Evolutionary conservation across 192 early-diverging fungal genomes (phyloP).

Genomic region (Mortierella claussenii): DNA sequence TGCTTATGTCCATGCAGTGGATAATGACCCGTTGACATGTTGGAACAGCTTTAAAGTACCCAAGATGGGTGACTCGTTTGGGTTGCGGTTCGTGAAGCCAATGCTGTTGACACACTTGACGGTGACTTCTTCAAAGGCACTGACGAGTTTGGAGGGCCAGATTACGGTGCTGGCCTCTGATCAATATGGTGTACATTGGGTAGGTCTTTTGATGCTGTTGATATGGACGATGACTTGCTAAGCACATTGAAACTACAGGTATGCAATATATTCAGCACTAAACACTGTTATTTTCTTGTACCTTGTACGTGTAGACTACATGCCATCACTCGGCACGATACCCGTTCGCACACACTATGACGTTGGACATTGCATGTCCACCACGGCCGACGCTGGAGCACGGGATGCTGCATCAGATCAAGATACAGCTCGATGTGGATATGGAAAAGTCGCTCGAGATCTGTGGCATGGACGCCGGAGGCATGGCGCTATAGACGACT

Average conservation of each 20-base stretch:
- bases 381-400: background rate
- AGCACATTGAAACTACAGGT: no score
- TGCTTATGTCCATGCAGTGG: slow-evolving; percentile 63
- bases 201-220: background rate
- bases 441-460: slow-evolving; percentile 44
- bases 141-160: slow-evolving; percentile 28
- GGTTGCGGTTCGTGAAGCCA: slow-evolving; percentile 58
- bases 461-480: slow-evolving; percentile 44
- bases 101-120: slow-evolving; percentile 16
- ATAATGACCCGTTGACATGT: slow-evolving; percentile 56
- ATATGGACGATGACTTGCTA: no score
- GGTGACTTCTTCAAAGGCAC: slow-evolving; percentile 25
- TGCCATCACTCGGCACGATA: slow-evolving; percentile 33
- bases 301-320: slow-evolving; percentile 30
- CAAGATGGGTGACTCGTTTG: slow-evolving; percentile 60
- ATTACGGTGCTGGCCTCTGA: slow-evolving; percentile 34
- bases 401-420: slow-evolving; percentile 20
- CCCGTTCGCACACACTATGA: slow-evolving; percentile 40
- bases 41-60: slow-evolving; percentile 60
- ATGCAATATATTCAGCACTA: no score
- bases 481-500: slow-evolving; percentile 33
- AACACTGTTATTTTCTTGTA: no score
- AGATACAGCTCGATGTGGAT: slow-evolving; percentile 16
- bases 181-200: slow-evolving; percentile 25
- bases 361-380: slow-evolving; percentile 34